A percentile compares a stretch with the other conserved stretches of the same genome.
Conservation (phyloP, 495 filamentous ascomycete species). For the Podospora pseudoanserina region DNA sequence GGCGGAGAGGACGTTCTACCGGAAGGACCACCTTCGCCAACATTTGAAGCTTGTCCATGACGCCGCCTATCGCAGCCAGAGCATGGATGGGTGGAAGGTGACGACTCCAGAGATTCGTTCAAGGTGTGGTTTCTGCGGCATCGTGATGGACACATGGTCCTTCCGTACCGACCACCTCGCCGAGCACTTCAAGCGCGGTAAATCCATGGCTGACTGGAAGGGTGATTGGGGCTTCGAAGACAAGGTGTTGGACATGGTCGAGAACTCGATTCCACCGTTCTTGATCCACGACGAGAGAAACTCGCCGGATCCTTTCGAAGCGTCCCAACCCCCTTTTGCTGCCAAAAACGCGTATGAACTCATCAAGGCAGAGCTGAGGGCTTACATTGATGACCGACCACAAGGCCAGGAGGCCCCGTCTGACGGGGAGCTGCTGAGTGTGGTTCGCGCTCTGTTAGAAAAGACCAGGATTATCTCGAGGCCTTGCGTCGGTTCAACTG, state of each 20-base stretch:
- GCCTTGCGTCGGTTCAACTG: conserved; percentile 24
- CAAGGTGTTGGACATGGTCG: conserved; percentile 54
- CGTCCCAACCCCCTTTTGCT: conserved; percentile 33
- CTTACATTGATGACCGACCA: conserved; percentile 35
- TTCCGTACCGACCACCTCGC: conserved; percentile 62
- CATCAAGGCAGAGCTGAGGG: conserved; percentile 48
- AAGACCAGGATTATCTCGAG: conserved; percentile 35
- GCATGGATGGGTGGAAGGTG: conserved; percentile 68
- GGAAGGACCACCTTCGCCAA: conserved; percentile 81
- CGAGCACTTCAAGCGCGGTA: conserved; percentile 64
- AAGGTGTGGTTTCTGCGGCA: conserved; percentile 70
- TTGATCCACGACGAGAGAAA: conserved; percentile 57
- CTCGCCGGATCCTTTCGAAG: conserved; percentile 43
- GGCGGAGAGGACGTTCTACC: conserved; percentile 69
- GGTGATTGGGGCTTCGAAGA: conserved; percentile 70
- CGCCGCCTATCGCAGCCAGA: conserved; percentile 54
- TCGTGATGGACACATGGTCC: conserved; percentile 58
- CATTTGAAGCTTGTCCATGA: conserved; percentile 76
- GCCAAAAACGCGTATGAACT: conserved; percentile 51
- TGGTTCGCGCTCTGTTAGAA: conserved; percentile 43
- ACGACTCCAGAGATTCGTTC: conserved; percentile 56
- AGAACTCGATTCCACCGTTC: conserved; percentile 65
- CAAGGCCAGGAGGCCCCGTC: conserved; percentile 33
- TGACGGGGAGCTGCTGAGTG: conserved; percentile 44
- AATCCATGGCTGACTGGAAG: conserved; percentile 66